Evolutionary conservation across 805 yeast genomes (phyloP), one percentile per base, ranked within the genome.

Genomic region (Yamadazyma paraphyllophila): DNA sequence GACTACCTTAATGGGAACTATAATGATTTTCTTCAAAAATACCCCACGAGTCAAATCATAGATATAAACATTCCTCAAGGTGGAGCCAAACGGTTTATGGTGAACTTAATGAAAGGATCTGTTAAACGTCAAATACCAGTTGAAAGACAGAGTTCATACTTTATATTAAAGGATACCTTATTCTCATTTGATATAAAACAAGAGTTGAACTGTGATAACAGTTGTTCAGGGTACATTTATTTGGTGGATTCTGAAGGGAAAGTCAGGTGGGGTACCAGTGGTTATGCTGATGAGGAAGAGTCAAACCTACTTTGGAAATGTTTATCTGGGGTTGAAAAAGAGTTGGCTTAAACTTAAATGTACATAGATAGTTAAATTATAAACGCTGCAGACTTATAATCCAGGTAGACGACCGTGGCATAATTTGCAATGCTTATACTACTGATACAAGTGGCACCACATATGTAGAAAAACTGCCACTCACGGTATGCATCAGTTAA

Each of bases 261-360:
- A 56, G 84, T 94, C 44, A 73, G 98, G 55, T 92, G 98, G 98
- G 90, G 89, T 17, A 87, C 89, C 3, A 81, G 95, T 54, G 99
- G 98, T 2, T 78, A 76, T 33, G 85, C 96, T 1, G 73, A 74
- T 12, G 80, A 76, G n/a, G 76, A 76, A 29, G 99, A 94, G 54
- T 66, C 70, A 39, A 69, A 70, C 13, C 67, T 79, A 12, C 62
- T 88, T 45, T 84, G 90, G 87, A 81, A 78, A 54, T 76, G 83
- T 30, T 82, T 85, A 1, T 67, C 67, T 24, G 85, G 86, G 0
- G 57, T 87, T 25, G 76, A 76, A 49, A 74, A 64, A 47, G 91
- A 83, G 47, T 30, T 50, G 17, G 14, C n/a, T n/a, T 36, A n/a
- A n/a, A n/a, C n/a, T n/a, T n/a, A n/a, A n/a, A n/a, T n/a, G 15